Conservation (phyloP, 2,329 filamentous ascomycete genomes). For the Dryadomyces quercus-mongolicae region DNA sequence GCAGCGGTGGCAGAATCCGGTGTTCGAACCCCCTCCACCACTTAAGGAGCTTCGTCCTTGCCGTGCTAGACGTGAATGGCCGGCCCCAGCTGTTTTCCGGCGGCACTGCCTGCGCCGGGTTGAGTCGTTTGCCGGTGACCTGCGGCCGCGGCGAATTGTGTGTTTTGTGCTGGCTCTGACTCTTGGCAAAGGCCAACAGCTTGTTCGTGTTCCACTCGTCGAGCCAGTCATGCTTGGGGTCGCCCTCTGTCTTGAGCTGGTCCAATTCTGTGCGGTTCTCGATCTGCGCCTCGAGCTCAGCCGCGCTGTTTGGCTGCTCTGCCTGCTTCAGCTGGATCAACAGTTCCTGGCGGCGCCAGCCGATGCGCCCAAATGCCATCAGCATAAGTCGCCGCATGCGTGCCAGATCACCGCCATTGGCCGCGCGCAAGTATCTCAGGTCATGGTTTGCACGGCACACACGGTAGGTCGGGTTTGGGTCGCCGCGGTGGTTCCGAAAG, state of each 20-base stretch:
- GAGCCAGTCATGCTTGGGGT: slow-evolving; percentile 25
- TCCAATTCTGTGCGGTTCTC: not conserved
- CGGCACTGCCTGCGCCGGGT: slow-evolving; percentile 26
- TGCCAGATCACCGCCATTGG: slow-evolving; percentile 34
- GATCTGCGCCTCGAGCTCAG: slow-evolving; percentile 22
- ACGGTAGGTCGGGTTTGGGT: slow-evolving; percentile 16
- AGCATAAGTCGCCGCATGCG: slow-evolving; percentile 36
- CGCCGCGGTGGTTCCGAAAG: slow-evolving; percentile 29
- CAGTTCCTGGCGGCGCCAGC: slow-evolving; percentile 37
- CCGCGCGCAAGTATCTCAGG: slow-evolving; percentile 38
- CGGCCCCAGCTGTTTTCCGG: slow-evolving; percentile 37
- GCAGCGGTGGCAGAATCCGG: slow-evolving; percentile 42
- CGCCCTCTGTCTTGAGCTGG: not conserved
- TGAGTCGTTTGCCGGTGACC: slow-evolving; percentile 17
- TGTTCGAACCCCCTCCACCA: slow-evolving; percentile 34
- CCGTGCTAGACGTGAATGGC: slow-evolving; percentile 24
- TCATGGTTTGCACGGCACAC: slow-evolving; percentile 27
- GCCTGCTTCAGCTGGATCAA: slow-evolving; percentile 22
- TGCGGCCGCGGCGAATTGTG: slow-evolving; percentile 17
- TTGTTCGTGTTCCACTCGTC: slow-evolving; percentile 37
- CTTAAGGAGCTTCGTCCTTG: slow-evolving; percentile 28
- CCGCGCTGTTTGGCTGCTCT: slow-evolving; percentile 26
- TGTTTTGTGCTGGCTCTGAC: slow-evolving; percentile 24
- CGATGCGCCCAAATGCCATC: slow-evolving; percentile 39
- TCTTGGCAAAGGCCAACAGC: slow-evolving; percentile 26